Conservation (phyloP, 1,284 basidiomycete species). For the Puccinia sorghi region DNA sequence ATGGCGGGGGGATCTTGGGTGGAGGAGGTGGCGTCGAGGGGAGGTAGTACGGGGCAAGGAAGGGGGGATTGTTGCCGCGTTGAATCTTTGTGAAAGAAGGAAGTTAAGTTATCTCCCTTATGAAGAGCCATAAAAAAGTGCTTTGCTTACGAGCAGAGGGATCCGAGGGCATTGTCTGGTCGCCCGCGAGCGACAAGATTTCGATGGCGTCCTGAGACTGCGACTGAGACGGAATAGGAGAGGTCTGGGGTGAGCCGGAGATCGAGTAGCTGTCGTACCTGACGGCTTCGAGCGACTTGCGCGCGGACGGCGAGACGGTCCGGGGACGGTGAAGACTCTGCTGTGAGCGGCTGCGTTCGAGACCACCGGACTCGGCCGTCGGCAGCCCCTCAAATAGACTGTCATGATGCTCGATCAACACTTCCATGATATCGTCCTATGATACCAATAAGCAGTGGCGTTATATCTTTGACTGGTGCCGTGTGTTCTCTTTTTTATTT, state of each 20-base stretch:
- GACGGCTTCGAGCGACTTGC: conserved; percentile 45
- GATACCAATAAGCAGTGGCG: background rate
- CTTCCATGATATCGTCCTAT: conserved; percentile 83
- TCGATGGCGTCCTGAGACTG: background rate
- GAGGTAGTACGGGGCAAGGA: background rate
- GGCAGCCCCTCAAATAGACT: conserved; percentile 58
- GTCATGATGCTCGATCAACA: conserved; percentile 70
- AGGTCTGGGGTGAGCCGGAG: conserved; percentile 23
- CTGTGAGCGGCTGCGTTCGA: conserved; percentile 11
- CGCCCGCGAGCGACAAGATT: background rate
- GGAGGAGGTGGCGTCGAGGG: background rate
- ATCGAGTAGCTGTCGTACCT: conserved; percentile 41
- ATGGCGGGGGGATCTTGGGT: background rate
- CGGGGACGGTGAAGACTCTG: background rate
- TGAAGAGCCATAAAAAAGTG: background rate
- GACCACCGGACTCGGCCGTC: conserved; percentile 41
- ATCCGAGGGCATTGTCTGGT: background rate
- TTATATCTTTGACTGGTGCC: background rate
- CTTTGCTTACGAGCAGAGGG: background rate
- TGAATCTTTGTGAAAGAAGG: background rate
- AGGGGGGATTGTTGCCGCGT: background rate
- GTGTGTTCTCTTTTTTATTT: background rate
- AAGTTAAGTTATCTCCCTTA: background rate
- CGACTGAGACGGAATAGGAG: background rate
- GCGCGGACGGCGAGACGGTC: conserved; percentile 31